Conservation (phyloP, 139 green algal genomes). For the Picochlorum sp. region DNA sequence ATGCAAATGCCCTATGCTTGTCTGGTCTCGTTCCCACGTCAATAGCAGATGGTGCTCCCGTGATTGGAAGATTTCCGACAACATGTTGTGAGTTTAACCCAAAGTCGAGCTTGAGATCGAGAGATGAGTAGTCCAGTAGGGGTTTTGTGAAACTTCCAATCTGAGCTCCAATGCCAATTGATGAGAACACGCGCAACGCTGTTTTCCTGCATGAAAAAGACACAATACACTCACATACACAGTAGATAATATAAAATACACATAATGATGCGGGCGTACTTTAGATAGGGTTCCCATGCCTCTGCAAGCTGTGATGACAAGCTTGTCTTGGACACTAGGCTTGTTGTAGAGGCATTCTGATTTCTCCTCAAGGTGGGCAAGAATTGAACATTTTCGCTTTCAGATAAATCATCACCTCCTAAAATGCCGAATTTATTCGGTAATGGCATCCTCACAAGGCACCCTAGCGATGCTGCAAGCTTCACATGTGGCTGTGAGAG, state of each 20-base stretch:
- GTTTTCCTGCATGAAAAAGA: slow-evolving; percentile 19
- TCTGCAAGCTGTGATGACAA: slow-evolving; percentile 25
- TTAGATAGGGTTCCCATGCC: slow-evolving; percentile 39
- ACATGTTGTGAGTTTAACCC: slow-evolving; percentile 41
- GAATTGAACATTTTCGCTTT: no score
- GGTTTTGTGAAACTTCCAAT: slow-evolving; percentile 38
- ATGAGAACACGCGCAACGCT: slow-evolving; percentile 43
- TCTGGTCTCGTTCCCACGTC: slow-evolving; percentile 11
- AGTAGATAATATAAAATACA: not conserved
- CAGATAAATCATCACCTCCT: not conserved
- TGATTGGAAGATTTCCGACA: slow-evolving; percentile 16
- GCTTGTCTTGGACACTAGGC: slow-evolving; percentile 9
- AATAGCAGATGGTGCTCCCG: slow-evolving; percentile 3
- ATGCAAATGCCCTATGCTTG: slow-evolving; percentile 47
- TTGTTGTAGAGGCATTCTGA: slow-evolving; percentile 11
- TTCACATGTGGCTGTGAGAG: slow-evolving; percentile 30
- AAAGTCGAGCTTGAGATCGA: slow-evolving; percentile 32
- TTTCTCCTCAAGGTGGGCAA: not conserved
- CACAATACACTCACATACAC: not conserved
- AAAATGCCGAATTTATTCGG: slow-evolving; percentile 10
- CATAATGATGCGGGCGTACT: slow-evolving; percentile 4
- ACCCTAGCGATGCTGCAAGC: slow-evolving; percentile 41
- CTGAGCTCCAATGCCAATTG: slow-evolving; percentile 29
- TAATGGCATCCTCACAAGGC: slow-evolving; percentile 44
- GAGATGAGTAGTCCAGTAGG: slow-evolving; percentile 40